Evolutionary conservation across 805 yeast genomes (phyloP).

Genomic region (Ogataea philodendri): DNA sequence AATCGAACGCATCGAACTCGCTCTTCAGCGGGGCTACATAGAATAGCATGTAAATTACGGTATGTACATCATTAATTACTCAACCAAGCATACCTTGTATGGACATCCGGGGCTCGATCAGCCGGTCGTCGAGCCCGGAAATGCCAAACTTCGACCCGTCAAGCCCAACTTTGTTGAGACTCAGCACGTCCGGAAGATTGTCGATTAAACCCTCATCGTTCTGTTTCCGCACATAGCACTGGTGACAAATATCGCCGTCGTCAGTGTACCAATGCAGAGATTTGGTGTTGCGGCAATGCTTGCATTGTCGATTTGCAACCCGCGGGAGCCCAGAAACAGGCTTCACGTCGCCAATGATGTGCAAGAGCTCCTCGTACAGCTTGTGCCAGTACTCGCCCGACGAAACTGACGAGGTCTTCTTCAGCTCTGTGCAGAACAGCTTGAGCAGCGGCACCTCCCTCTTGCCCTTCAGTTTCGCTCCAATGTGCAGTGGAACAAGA

Average conservation of each 20-base stretch:
- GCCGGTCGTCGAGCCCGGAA: conserved; percentile 12
- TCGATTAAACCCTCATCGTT: conserved; percentile 25
- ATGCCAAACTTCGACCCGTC: conserved; percentile 27
- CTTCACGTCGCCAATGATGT: not conserved
- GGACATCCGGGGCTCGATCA: conserved; percentile 16
- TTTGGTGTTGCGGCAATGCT: conserved; percentile 21
- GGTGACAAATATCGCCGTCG: conserved; percentile 22
- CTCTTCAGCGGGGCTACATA: conserved; percentile 41
- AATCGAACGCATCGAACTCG: conserved; percentile 64
- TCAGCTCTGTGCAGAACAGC: conserved; percentile 39
- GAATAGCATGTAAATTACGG: conserved; percentile 1
- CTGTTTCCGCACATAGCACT: conserved; percentile 27
- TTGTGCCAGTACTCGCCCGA: conserved; percentile 15
- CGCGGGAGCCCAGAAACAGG: not conserved
- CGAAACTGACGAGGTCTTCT: conserved; percentile 8
- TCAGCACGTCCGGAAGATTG: conserved; percentile 24
- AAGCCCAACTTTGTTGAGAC: conserved; percentile 10
- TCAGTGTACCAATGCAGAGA: conserved; percentile 25
- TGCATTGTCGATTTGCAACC: conserved; percentile 11
- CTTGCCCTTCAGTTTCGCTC: conserved; percentile 31
- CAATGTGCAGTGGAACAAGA: conserved; percentile 31
- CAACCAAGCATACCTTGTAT: conserved; percentile 24
- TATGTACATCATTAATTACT: conserved; percentile 1
- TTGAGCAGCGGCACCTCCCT: conserved; percentile 40
- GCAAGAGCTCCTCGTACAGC: conserved; percentile 8